Evolutionary conservation across 179 eudicot species (phyloP).

Genomic region (Silene coronaria): DNA sequence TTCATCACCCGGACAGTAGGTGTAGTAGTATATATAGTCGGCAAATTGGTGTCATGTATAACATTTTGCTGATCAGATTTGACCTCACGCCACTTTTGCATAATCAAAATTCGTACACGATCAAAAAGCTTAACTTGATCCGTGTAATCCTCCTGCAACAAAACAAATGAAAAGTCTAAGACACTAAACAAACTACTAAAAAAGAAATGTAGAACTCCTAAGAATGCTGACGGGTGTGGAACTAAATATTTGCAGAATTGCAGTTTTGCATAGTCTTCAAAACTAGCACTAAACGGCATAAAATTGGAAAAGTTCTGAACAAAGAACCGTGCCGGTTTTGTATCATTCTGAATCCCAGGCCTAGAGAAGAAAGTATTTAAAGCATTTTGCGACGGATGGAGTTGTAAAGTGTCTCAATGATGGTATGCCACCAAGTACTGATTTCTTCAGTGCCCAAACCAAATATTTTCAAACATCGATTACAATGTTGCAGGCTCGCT

Average conservation of each 20-base stretch:
- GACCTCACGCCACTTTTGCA: conserved; percentile 21
- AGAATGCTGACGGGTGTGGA: not conserved
- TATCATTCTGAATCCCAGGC: not conserved
- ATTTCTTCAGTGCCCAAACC: not conserved
- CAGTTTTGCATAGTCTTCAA: not conserved
- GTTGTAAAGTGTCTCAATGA: not conserved
- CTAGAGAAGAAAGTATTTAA: not conserved
- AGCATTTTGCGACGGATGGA: not conserved
- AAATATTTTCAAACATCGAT: not conserved
- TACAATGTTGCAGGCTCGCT: not conserved
- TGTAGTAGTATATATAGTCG: conserved; percentile 22
- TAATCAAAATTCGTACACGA: conserved; percentile 25
- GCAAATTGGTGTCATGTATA: conserved; percentile 12
- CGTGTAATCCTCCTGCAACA: conserved; percentile 36
- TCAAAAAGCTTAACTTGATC: conserved; percentile 21
- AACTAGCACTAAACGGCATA: not conserved
- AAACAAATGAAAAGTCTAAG: not conserved
- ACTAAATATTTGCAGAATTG: not conserved
- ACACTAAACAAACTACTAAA: not conserved
- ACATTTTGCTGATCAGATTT: conserved; percentile 23
- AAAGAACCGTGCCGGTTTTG: not conserved
- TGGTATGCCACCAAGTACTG: not conserved
- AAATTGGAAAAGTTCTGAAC: not conserved
- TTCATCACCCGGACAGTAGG: conserved; percentile 16
- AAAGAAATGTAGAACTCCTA: not conserved